Base-by-base conservation (phyloP, 2,329 filamentous ascomycete species). In the Fusarium sacchari region DNA sequence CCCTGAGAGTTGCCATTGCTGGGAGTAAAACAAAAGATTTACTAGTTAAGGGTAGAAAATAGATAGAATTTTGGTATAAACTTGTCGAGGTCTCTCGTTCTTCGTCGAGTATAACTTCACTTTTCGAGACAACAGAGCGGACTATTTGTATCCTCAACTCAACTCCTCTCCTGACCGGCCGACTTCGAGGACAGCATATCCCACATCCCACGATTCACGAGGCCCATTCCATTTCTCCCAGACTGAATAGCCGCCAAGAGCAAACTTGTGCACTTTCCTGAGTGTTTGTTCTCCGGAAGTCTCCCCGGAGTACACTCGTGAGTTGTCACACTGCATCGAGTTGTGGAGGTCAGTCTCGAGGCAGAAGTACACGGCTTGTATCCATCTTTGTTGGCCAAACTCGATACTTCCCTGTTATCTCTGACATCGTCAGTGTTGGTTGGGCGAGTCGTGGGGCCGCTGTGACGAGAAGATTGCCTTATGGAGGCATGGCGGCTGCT, bases 131-230 rank as follows among this genome's bases (percentile, higher is more conserved):
- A 50, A 37, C 22, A 59, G 42, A 32, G 30, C 6, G 39, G 46
- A 60, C 55, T 66, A 67, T 73, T 75, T 65, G 72, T 67, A 60
- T 64, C 37, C 44, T 72, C 59, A 59, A 60, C 49, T 64, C 46
- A 36, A 32, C 57, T 53, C 40, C 49, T 57, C 13, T 52, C 59
- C 10, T 46, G 43, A 13, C 64, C 40, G 57, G 53, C 44, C 26
- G 26, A 28, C 56, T 37, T 59, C 34, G 32, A 70, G 30, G 39
- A 65, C 34, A 30, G 44, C 52, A 67, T 40, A 60, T 73, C 44
- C 67, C 69, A 64, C 49, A 8, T 49, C 36, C 56, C n/a, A 52
- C 50, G 37, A 18, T 72, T 64, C 43, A 71, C 40, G 26, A 58
- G 43, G 8, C 30, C 46, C 32, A 32, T 24, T 30, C 11, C 22